These are phyloP conservation scores for Colletotrichum gigasporum DNA, from an alignment of 2,329 filamentous ascomycete species.

Conservation along the genomic window DNA sequence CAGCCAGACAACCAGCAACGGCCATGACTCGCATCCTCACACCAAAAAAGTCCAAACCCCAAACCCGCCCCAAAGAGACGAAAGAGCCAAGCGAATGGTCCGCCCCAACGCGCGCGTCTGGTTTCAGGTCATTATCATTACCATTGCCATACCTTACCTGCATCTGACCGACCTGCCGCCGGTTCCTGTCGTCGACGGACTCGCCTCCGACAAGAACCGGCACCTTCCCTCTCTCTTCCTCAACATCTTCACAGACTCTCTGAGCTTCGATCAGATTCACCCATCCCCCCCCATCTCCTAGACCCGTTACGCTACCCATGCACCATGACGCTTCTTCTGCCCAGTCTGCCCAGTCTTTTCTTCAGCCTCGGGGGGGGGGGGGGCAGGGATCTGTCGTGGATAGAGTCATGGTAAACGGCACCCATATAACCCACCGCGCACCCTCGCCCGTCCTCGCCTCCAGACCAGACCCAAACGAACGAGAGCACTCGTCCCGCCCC, in stretches of 20 bases:
- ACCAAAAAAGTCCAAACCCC: too few species aligned
- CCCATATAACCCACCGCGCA: too few species aligned
- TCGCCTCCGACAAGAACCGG: background rate
- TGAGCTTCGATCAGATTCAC: background rate
- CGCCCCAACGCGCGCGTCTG: slow-evolving; percentile 18
- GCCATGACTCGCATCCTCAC: background rate
- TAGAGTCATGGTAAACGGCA: slow-evolving; percentile 1
- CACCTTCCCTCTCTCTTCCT: too few species aligned
- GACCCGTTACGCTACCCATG: background rate
- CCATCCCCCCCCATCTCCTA: background rate
- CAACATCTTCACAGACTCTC: background rate
- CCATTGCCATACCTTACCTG: background rate
- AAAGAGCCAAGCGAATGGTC: too few species aligned
- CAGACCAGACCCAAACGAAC: background rate
- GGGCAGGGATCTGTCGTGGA: slow-evolving; percentile 10
- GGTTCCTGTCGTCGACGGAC: background rate
- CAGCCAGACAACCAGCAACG: too few species aligned
- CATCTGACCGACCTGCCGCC: too few species aligned
- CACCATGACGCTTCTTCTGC: background rate
- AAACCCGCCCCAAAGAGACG: too few species aligned
- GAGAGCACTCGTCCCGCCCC: too few species aligned
- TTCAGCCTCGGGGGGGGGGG: slow-evolving; percentile 15
- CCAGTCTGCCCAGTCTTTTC: background rate
- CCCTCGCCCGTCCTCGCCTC: too few species aligned
- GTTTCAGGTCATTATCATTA: slow-evolving; percentile 6